These are phyloP conservation scores for Glaciozyma martinii DNA, from an alignment of 768 basidiomycete species.

Conservation along the genomic window DNA sequence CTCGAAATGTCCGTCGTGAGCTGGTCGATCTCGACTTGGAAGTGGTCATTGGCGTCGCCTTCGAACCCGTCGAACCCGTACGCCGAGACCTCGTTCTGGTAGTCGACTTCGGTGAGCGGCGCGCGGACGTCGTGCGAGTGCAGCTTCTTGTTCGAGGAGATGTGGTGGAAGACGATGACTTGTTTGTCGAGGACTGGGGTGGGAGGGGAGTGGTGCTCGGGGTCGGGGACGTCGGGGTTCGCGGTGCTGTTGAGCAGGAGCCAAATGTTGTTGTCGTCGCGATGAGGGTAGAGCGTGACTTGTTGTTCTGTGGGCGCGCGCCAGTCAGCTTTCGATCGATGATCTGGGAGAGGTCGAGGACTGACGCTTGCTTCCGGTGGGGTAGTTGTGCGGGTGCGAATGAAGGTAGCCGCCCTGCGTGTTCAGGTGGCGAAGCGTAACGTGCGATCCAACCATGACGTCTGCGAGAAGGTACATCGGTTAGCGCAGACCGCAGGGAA, in stretches of 20 bases:
- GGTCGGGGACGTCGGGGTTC: constrained; percentile 24
- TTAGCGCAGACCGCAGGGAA: neutral
- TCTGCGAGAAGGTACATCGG: constrained; percentile 45
- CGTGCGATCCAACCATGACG: constrained; percentile 68
- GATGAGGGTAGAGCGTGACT: constrained; percentile 95
- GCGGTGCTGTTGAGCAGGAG: constrained; percentile 65
- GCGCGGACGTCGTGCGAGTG: constrained; percentile 94
- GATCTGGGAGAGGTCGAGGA: constrained; percentile 5
- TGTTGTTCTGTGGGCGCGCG: constrained; percentile 67
- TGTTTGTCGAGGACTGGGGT: constrained; percentile 55
- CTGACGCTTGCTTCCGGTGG: constrained; percentile 79
- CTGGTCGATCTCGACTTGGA: constrained; percentile 63
- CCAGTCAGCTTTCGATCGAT: neutral
- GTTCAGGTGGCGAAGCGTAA: constrained; percentile 81
- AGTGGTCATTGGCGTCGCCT: constrained; percentile 87
- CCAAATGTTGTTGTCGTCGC: constrained; percentile 95
- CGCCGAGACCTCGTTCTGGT: constrained; percentile 94
- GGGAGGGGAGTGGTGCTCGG: constrained; percentile 43
- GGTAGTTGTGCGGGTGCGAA: constrained; percentile 84
- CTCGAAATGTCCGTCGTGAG: constrained; percentile 46
- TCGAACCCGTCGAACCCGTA: constrained; percentile 79
- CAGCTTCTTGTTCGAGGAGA: constrained; percentile 68
- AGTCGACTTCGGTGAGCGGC: constrained; percentile 93
- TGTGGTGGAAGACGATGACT: constrained; percentile 73
- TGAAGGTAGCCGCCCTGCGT: constrained; percentile 99